Conservation (phyloP, 164 flowering plant species). For the Houttuynia cordata region DNA sequence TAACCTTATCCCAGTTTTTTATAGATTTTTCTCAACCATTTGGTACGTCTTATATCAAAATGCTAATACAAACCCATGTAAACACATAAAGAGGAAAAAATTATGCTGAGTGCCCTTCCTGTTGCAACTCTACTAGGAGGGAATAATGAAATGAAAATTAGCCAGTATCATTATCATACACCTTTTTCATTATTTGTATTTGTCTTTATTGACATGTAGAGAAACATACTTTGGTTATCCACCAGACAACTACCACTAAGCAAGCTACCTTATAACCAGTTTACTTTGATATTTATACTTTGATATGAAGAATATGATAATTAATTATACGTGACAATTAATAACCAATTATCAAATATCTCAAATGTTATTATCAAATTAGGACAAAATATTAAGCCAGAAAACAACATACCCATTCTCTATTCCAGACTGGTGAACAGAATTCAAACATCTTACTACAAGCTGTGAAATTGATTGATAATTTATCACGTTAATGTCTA, state of each 20-base stretch:
- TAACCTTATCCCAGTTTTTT: no score
- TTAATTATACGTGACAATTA: no score
- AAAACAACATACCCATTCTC: slow-evolving; percentile 38
- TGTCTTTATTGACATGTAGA: background rate
- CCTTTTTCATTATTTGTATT: no score
- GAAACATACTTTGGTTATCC: background rate
- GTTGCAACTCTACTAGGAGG: no score
- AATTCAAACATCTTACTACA: slow-evolving; percentile 46
- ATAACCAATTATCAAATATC: background rate
- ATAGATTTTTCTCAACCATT: no score
- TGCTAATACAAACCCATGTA: no score
- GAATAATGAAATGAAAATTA: no score
- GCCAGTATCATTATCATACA: no score
- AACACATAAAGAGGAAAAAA: no score
- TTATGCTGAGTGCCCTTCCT: no score
- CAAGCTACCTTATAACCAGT: background rate
- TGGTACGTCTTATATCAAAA: no score
- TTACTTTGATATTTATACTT: no score
- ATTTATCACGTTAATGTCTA: background rate
- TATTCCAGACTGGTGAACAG: slow-evolving; percentile 27
- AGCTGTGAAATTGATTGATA: slow-evolving; percentile 35
- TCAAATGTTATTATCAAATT: background rate
- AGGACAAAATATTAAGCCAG: background rate
- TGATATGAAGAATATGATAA: background rate
- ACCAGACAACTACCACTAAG: background rate